phyloP scores from a whole-genome alignment of 1,284 basidiomycete genomes.

The Cutaneotrichosporon dermatis region DNA sequence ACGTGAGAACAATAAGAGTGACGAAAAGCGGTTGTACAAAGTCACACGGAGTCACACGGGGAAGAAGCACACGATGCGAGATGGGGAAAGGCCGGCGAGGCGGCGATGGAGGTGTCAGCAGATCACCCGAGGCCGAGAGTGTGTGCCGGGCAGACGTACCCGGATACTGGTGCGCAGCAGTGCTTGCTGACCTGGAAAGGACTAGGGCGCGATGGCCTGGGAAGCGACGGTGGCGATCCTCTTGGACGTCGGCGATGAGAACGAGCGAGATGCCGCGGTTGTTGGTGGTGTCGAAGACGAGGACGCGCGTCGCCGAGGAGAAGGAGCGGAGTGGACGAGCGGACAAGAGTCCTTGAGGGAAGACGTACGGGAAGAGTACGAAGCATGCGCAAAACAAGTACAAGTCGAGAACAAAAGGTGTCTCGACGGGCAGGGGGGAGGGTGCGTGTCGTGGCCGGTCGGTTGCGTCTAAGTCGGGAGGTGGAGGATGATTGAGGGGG shows the following conservation, averaged over 20 bases:
- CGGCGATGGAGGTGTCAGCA: not conserved
- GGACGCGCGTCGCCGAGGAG: not conserved
- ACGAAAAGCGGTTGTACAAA: too few relatives aligned
- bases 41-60: not conserved
- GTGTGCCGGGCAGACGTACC: not conserved
- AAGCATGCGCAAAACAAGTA: not conserved
- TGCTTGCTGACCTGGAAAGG: not conserved
- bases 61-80: not conserved
- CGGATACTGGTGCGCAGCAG: not conserved
- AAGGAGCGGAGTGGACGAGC: not conserved
- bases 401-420: not conserved
- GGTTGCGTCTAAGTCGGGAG: not conserved
- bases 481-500: too few relatives aligned
- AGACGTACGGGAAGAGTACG: not conserved
- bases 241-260: too few relatives aligned
- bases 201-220: not conserved
- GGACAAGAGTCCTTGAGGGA: not conserved
- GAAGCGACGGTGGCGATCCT: not conserved
- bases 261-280: too few relatives aligned
- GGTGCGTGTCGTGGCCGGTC: not conserved
- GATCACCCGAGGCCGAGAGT: not conserved
- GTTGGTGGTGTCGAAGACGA: not conserved
- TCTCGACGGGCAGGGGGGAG: not conserved
- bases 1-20: not conserved
- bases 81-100: not conserved